These are phyloP conservation scores for Cordyceps cicadae DNA, from an alignment of 2,329 filamentous ascomycete species.

Conservation along the genomic window DNA sequence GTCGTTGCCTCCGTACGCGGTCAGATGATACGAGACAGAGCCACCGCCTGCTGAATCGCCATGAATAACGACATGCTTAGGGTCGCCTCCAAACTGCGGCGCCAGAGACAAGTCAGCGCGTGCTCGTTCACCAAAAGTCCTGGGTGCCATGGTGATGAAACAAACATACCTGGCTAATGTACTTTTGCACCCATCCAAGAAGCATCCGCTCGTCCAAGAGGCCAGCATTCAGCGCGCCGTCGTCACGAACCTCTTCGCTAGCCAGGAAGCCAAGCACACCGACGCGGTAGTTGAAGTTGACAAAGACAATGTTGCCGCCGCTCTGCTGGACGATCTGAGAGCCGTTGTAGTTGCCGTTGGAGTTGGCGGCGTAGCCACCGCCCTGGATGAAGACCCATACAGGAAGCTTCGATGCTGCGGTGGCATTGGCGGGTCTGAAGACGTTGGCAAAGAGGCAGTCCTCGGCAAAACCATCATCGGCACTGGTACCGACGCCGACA, in stretches of 20 bases:
- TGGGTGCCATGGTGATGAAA: not conserved
- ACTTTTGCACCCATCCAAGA: constrained; percentile 51
- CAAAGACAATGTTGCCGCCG: constrained; percentile 40
- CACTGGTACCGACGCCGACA: constrained; percentile 26
- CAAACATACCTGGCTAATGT: constrained; percentile 40
- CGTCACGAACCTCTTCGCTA: constrained; percentile 42
- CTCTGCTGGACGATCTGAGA: constrained; percentile 37
- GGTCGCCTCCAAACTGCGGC: constrained; percentile 47
- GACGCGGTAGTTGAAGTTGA: constrained; percentile 57
- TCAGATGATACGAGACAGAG: constrained; percentile 46
- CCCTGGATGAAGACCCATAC: constrained; percentile 36
- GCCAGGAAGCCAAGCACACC: constrained; percentile 56
- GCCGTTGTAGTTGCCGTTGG: constrained; percentile 46
- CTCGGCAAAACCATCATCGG: constrained; percentile 22
- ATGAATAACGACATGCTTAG: constrained; percentile 50
- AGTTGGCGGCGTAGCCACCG: constrained; percentile 36
- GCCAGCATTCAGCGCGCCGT: constrained; percentile 55
- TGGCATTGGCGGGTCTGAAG: constrained; percentile 33
- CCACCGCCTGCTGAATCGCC: constrained; percentile 54
- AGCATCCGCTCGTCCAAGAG: constrained; percentile 54
- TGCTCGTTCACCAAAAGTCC: not conserved
- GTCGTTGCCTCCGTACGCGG: constrained; percentile 36
- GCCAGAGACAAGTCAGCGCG: not conserved
- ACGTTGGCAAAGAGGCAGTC: constrained; percentile 43
- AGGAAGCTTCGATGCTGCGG: constrained; percentile 23